Evolutionary conservation across 306 rosid species (phyloP).

Genomic region (Vicia faba): DNA sequence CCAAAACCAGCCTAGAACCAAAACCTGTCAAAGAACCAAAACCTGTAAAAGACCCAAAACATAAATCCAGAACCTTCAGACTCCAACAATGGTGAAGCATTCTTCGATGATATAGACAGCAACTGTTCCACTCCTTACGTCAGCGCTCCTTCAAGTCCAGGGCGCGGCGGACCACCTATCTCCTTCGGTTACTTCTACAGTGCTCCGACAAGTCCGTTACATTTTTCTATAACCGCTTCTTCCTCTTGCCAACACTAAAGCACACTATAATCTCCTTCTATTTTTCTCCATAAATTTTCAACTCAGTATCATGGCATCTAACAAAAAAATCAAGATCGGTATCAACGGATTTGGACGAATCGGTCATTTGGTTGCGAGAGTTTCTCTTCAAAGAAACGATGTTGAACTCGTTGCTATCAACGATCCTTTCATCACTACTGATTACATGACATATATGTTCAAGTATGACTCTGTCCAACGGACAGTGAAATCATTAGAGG

Average conservation of each 20-base stretch:
- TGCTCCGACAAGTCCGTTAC: conserved; percentile 96
- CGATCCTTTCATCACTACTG: conserved; percentile 89
- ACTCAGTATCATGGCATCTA: conserved; percentile 45
- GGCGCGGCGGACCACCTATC: conserved; percentile 48
- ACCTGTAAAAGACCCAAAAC: too few species aligned
- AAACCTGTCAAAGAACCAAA: too few species aligned
- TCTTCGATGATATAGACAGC: conserved; percentile 71
- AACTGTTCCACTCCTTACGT: conserved; percentile 93
- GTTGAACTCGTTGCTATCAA: conserved; percentile 89
- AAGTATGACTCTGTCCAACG: conserved; percentile 88
- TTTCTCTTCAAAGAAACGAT: conserved; percentile 86
- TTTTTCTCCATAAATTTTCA: background rate
- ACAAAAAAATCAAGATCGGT: conserved; percentile 82
- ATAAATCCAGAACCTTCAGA: conserved; percentile 37
- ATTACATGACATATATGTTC: conserved; percentile 97
- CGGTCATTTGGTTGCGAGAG: conserved; percentile 96
- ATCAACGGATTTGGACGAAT: conserved; percentile 96
- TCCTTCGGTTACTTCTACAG: conserved; percentile 77
- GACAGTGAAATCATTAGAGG: conserved; percentile 87
- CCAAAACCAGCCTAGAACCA: too few species aligned
- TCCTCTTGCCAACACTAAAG: conserved; percentile 31
- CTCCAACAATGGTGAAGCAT: conserved; percentile 39
- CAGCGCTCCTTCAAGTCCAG: conserved; percentile 95
- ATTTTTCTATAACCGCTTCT: conserved; percentile 57
- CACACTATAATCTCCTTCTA: background rate